phyloP scores from a whole-genome alignment of 2,329 filamentous ascomycete species.

The Sarocladiaceae sp. region DNA sequence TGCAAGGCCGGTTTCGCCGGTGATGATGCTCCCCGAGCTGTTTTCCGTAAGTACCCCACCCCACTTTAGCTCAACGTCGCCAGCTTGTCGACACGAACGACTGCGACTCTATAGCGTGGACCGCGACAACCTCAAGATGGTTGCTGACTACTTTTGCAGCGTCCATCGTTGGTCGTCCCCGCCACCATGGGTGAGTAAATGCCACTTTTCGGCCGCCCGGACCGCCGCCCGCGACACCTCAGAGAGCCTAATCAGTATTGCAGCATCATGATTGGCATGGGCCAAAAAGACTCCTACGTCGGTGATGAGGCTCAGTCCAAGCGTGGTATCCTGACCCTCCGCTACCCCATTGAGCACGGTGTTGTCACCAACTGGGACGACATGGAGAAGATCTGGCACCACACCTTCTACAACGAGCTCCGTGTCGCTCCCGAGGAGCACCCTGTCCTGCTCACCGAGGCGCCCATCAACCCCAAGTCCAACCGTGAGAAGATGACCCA shows the following conservation, averaged over 20 bases:
- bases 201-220: background rate
- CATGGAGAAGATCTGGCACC: conserved; percentile 99
- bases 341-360: conserved; percentile 99
- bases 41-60: conserved; percentile 83
- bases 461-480: conserved; percentile 99
- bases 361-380: conserved; percentile 99
- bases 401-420: conserved; percentile 99
- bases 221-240: background rate
- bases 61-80: conserved; percentile 23
- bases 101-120: conserved; percentile 1
- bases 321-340: conserved; percentile 99
- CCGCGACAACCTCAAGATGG: conserved; percentile 4
- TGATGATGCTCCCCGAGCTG: conserved; percentile 99
- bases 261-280: conserved; percentile 99
- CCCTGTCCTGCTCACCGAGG: conserved; percentile 97
- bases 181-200: conserved; percentile 92
- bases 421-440: conserved; percentile 99
- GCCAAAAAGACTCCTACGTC: conserved; percentile 99
- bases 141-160: conserved; percentile 51
- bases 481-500: conserved; percentile 99
- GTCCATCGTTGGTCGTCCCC: conserved; percentile 98
- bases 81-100: conserved; percentile 11
- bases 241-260: conserved; percentile 4
- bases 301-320: conserved; percentile 99
- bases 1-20: conserved; percentile 99